These are phyloP conservation scores for Zymoseptoria brevis DNA, from an alignment of 2,329 filamentous ascomycete species.

Conservation along the genomic window DNA sequence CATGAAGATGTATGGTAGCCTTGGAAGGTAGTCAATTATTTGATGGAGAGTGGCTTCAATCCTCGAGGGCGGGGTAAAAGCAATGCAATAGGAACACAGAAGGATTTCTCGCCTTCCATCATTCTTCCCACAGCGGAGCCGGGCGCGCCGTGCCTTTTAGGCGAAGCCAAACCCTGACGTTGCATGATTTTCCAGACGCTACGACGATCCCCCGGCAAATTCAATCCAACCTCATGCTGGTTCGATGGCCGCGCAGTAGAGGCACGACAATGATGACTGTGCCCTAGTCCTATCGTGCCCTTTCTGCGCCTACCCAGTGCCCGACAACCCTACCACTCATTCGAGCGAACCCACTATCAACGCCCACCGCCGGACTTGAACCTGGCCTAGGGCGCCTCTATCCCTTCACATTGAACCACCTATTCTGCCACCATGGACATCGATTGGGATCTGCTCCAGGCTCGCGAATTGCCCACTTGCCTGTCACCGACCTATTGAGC, in stretches of 20 bases:
- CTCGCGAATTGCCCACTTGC: neutral
- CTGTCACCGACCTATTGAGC: conserved; percentile 2
- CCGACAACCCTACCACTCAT: neutral
- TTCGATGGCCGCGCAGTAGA: neutral
- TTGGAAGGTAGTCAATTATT: neutral
- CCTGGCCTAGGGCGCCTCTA: neutral
- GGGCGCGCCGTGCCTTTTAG: neutral
- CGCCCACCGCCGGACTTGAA: neutral
- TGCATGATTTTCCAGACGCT: neutral
- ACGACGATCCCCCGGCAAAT: neutral
- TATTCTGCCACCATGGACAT: neutral
- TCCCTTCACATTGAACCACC: neutral
- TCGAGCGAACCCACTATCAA: neutral
- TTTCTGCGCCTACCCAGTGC: neutral
- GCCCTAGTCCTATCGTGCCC: neutral
- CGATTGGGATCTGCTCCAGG: neutral
- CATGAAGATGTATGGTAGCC: no score
- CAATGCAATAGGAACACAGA: no score
- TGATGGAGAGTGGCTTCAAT: neutral
- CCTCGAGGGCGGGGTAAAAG: no score
- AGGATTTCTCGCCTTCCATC: no score
- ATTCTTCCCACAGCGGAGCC: neutral
- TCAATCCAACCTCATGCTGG: neutral
- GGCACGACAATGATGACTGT: neutral
- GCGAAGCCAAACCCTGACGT: neutral